Base-by-base conservation (phyloP, 495 filamentous ascomycete genomes). In the Durotheca rogersii region DNA sequence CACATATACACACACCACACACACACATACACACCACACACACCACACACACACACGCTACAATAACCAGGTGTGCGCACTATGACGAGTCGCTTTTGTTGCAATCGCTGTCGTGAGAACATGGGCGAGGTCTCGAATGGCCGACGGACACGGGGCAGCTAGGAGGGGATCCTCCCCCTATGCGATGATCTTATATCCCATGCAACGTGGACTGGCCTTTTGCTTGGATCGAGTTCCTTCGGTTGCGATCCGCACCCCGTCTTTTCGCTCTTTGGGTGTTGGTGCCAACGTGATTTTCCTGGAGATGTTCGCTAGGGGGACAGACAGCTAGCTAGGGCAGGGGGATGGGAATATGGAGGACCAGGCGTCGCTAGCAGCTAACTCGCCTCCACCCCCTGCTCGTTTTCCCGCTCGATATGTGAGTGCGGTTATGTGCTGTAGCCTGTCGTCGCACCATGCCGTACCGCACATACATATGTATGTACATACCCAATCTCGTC, bases 371-470 rank as follows among this genome's bases (percentile, higher is more conserved):
- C 34, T 43, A 52, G 27, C 49, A 52, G 46, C 50, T 48, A 49
- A 43, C 50, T 49, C 44, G 45, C 44, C 27, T 33, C 17, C 21
- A 42, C 20, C 37, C 55, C 56, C 56, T 54, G 50, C 41, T 50
- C 56, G 2, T 31, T 54, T 54, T 59, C 41, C 56, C 50, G 50
- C 50, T 59, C 53, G 49, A 58, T 58, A 58, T 58, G 55, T 58
- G 31, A 58, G 55, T 58, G 55, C 55, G 55, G 55, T 58, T 58
- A 58, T 58, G 55, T 59, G 56, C 50, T 54, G 56, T 59, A 47
- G 56, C 53, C 50, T 54, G 56, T 59, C 42, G 56, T 59, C 51
- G 51, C 43, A 59, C 56, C 50, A 59, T 59, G 56, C 56, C 56
- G 56, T 46, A 45, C 41, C 56, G 56, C 48, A 54, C 46, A 59